A percentile compares a stretch with the other conserved stretches of the same genome.
phyloP scores from a whole-genome alignment of 208 protist species.

The Leishmania gerbilli region DNA sequence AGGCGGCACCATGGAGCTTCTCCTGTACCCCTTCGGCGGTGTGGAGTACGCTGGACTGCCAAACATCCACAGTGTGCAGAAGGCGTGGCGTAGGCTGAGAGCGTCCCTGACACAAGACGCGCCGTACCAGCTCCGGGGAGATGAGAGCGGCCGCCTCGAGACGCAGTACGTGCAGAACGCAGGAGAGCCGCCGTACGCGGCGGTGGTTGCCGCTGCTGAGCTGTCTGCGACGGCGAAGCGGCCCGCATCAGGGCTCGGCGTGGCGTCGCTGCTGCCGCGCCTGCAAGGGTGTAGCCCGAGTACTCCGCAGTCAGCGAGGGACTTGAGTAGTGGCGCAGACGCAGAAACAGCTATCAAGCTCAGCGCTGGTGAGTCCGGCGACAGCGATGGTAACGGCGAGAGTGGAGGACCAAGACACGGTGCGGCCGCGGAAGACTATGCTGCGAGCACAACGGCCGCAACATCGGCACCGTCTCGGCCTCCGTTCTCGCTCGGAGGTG shows the following conservation, averaged over 20 bases:
- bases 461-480: not conserved
- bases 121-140: constrained; percentile 19
- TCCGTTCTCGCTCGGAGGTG: constrained; percentile 11
- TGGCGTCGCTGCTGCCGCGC: not conserved
- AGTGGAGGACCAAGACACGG: not conserved
- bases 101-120: constrained; percentile 29
- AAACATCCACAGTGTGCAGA: constrained; percentile 51
- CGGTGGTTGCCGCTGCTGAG: constrained; percentile 29
- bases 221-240: constrained; percentile 3
- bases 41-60: constrained; percentile 44
- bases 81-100: constrained; percentile 33
- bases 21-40: constrained; percentile 23
- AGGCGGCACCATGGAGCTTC: constrained; percentile 41
- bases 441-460: not conserved
- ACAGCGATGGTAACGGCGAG: not conserved
- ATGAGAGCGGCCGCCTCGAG: not conserved
- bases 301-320: not conserved
- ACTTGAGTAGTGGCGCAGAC: not conserved
- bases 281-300: not conserved
- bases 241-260: not conserved
- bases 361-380: not conserved
- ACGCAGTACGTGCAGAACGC: constrained; percentile 19
- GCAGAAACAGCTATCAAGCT: not conserved
- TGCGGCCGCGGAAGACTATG: not conserved
- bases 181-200: constrained; percentile 28